Conservation (phyloP, 495 filamentous ascomycete genomes). For the Tuber magnatum region DNA sequence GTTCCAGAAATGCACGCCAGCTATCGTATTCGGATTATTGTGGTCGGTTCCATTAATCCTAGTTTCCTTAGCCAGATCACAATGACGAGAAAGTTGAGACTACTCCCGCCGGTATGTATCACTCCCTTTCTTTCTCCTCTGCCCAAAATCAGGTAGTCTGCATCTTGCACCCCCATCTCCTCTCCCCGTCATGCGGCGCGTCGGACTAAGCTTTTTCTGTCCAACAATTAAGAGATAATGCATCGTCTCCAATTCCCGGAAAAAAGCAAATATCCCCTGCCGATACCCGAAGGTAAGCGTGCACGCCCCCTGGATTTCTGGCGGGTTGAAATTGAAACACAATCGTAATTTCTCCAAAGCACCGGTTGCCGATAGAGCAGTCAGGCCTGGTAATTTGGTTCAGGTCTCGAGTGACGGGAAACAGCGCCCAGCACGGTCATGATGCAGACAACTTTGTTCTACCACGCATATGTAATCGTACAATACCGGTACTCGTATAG, state of each 20-base stretch:
- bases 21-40: background rate
- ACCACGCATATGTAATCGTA: background rate
- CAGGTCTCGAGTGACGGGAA: background rate
- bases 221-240: background rate
- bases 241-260: background rate
- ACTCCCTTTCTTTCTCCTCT: background rate
- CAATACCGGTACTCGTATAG: background rate
- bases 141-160: background rate
- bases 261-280: background rate
- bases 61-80: background rate
- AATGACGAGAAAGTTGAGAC: background rate
- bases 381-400: background rate
- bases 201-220: background rate
- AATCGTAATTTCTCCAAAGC: background rate
- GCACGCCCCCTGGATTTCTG: background rate
- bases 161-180: background rate
- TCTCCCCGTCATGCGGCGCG: background rate
- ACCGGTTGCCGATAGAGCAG: background rate
- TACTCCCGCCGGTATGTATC: background rate
- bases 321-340: background rate
- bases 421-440: background rate
- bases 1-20: background rate
- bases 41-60: background rate
- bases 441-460: background rate
- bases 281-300: background rate